Evolutionary conservation across 495 filamentous ascomycete species (phyloP).

Genomic region (Polyplosphaeria fusca): DNA sequence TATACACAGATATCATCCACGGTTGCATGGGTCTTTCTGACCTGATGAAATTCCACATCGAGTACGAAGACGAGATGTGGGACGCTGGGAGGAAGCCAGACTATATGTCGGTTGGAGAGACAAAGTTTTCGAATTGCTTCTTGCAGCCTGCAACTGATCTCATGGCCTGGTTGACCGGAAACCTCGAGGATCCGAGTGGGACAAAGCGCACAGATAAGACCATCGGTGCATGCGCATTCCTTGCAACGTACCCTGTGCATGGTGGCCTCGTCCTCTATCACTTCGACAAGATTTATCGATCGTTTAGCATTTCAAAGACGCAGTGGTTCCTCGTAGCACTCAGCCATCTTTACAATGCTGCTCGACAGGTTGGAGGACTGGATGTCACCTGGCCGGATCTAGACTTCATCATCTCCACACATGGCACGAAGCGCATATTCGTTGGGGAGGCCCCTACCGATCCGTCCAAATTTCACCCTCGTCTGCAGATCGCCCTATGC

Average conservation of each 20-base stretch:
- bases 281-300: background rate
- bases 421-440: conserved; percentile 9
- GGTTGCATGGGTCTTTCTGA: background rate
- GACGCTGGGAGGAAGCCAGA: conserved; percentile 3
- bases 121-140: conserved; percentile 14
- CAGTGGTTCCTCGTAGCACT: conserved; percentile 12
- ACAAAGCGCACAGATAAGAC: background rate
- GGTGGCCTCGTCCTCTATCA: conserved; percentile 2
- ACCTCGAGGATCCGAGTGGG: background rate
- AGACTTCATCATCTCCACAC: conserved; percentile 13
- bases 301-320: background rate
- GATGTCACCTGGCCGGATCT: conserved; percentile 14
- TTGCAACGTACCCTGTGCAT: background rate
- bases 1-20: background rate
- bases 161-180: background rate
- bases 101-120: conserved; percentile 6
- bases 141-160: background rate
- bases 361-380: conserved; percentile 2
- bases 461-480: background rate
- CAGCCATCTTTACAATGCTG: conserved; percentile 20
- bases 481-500: background rate
- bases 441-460: conserved; percentile 4
- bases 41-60: background rate
- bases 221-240: background rate
- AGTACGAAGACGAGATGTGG: conserved; percentile 13